A percentile compares a stretch with the other conserved stretches of the same genome.
Conservation (phyloP, 495 filamentous ascomycete genomes). For the Talaromyces stipitatus region DNA sequence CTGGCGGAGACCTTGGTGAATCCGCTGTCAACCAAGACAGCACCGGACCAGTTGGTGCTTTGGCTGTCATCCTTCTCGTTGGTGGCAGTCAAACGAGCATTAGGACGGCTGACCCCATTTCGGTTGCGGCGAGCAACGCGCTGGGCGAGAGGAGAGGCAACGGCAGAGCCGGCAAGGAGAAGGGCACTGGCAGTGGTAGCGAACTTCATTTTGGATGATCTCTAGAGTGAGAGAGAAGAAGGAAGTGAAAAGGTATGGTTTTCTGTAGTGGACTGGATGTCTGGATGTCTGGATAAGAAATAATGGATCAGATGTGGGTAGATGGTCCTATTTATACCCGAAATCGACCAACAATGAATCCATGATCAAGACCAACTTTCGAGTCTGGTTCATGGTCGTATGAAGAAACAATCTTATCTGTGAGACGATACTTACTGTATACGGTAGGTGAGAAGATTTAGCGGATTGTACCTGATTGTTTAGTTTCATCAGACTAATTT, state of each 20-base stretch:
- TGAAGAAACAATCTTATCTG: not conserved
- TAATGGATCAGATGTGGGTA: not conserved
- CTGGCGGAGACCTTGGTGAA: conserved; percentile 49
- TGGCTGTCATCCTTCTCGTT: not conserved
- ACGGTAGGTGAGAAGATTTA: not conserved
- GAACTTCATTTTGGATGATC: conserved; percentile 6
- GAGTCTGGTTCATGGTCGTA: not conserved
- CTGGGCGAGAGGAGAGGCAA: not conserved
- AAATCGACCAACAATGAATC: not conserved
- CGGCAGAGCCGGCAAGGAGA: conserved; percentile 6
- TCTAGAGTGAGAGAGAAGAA: not conserved
- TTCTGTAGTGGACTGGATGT: not conserved
- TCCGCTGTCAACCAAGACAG: conserved; percentile 39
- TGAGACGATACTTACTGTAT: not conserved
- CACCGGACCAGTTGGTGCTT: conserved; percentile 48
- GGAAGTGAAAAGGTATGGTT: not conserved
- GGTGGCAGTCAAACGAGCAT: not conserved
- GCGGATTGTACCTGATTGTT: not conserved
- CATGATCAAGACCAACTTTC: not conserved
- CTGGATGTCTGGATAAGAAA: not conserved
- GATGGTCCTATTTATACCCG: not conserved
- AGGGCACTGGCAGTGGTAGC: conserved; percentile 2
- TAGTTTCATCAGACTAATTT: not conserved
- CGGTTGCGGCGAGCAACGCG: conserved; percentile 5
- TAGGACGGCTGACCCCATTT: conserved; percentile 4